phyloP scores from a whole-genome alignment of 306 rosid species.

The Lathyrus oleraceus region DNA sequence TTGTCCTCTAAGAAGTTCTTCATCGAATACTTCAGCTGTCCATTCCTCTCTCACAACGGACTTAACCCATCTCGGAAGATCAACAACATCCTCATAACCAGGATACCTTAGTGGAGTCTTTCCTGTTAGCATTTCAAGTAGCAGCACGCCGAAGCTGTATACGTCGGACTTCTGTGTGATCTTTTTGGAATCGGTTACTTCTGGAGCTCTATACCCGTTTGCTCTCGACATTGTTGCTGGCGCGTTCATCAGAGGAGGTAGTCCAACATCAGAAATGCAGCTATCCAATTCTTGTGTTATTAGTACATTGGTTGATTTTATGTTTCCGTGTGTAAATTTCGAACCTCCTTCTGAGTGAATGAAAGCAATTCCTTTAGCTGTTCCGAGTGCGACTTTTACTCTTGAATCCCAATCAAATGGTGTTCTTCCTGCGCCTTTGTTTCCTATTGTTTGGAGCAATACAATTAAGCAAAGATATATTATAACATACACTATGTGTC shows the following conservation, averaged over 20 bases:
- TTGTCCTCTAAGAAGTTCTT: constrained; percentile 60
- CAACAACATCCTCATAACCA: constrained; percentile 60
- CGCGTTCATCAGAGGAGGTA: constrained; percentile 58
- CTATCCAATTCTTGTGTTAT: constrained; percentile 60
- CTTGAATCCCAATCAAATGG: constrained; percentile 78
- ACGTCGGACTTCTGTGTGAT: constrained; percentile 71
- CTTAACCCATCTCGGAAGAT: constrained; percentile 83
- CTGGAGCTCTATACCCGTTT: constrained; percentile 73
- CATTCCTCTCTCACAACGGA: constrained; percentile 90
- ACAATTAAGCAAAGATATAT: background rate
- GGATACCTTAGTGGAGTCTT: constrained; percentile 58
- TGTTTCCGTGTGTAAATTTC: constrained; percentile 70
- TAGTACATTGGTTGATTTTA: constrained; percentile 74
- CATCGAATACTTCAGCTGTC: constrained; percentile 86
- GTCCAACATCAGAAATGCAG: constrained; percentile 63
- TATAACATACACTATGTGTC: too few species aligned
- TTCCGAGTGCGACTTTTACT: constrained; percentile 57
- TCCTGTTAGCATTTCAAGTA: constrained; percentile 80
- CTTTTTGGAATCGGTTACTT: constrained; percentile 57
- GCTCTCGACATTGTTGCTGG: constrained; percentile 58
- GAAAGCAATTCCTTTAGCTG: constrained; percentile 70
- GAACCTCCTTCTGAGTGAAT: constrained; percentile 59
- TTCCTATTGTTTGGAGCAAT: constrained; percentile 47
- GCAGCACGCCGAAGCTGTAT: constrained; percentile 74
- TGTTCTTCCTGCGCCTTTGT: constrained; percentile 54